Base-by-base conservation (phyloP, 2,329 filamentous ascomycete species). In the Coleophoma cylindrospora region DNA sequence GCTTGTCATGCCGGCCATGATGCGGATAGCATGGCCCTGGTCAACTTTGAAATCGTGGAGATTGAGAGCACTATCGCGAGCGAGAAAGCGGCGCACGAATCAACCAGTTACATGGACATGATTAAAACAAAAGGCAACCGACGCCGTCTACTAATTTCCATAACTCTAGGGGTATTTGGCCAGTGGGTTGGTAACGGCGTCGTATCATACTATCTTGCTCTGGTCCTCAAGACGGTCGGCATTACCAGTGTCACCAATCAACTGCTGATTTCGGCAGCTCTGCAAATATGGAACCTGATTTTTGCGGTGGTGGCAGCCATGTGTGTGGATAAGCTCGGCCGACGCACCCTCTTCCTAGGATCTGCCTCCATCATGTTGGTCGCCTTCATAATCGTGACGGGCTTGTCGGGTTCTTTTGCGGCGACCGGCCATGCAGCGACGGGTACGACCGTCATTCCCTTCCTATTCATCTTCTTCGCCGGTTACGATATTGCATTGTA, bases 381-480 rank as follows among this genome's bases (percentile, higher is more conserved):
- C 22, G 64, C 65, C 2, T 75, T 73, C 56, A 63, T 70, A 21
- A 55, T 73, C 46, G 67, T 72, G 56, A 74, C 72, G 0, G 69
- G 66, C 34, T 66, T 69, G 46, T 68, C 63, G 11, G 70, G 61
- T 7, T 56, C 64, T 12, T 71, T 67, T 50, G 36, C 36, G 2
- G 12, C 15, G 15, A 14, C 15, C 19, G 34, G 36, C 2, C 14
- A 14, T 12, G 13, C 64, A 63, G 19, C 56, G 67, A 38, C 64
- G 5, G 70, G 66, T 27, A 59, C 62, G 8, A 69, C 67, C 1
- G 67, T 70, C 0, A 61, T 75, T 7, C 67, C 67, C 0, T 69
- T 74, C 58, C 65, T 73, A 32, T 73, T 70, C 57, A 61, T 74
- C 43, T 74, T 68, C 61, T 69, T 68, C 48, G 66, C 64, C 19